Evolutionary conservation across 2,329 filamentous ascomycete species (phyloP), one percentile per base, ranked within the genome.

Genomic region (Bisporella sp.): DNA sequence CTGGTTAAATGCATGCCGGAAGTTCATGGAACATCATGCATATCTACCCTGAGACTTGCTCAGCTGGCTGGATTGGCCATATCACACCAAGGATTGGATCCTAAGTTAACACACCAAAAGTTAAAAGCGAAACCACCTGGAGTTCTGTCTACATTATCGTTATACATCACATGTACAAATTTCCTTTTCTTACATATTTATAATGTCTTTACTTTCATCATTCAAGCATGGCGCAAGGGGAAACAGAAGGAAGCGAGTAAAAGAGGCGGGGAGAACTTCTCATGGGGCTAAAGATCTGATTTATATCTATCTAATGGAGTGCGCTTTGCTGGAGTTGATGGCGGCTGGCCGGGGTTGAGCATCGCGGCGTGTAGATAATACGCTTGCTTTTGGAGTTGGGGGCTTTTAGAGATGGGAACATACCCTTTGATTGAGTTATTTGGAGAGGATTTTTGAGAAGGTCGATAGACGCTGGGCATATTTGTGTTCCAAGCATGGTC

Each of bases 131-230:
- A 29, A 47, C 11, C 32, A 13, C 30, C n/a, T 46, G 39, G 6
- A 21, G 21, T 41, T 47, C 21, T 6, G 9, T 21, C 21, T 42
- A 8, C 41, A 45, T 21, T 21, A 21, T 21, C 21, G 21, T 21
- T 21, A 21, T 21, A 21, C 9, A 40, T 40, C 32, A 29, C 28
- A 5, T 47, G 45, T 47, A 47, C 45, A 47, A 47, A 41, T 47
- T 40, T 47, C 33, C 21, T 47, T 28, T 41, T 33, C 12, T 47
- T 47, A 28, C 21, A 37, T 9, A 41, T 47, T 21, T 45, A 9
- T 47, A 46, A 37, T 37, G 35, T 37, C 4, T 37, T n/a, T 37
- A 37, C n/a, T 37, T 37, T 37, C 8, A 37, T 37, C 35, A 37
- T 37, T 37, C 35, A 37, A 37, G 35, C 35, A 37, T 37, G 35